Evolutionary conservation across 2,329 filamentous ascomycete genomes (phyloP), one percentile per base, ranked within the genome.

Genomic region (Fusarium foetens): DNA sequence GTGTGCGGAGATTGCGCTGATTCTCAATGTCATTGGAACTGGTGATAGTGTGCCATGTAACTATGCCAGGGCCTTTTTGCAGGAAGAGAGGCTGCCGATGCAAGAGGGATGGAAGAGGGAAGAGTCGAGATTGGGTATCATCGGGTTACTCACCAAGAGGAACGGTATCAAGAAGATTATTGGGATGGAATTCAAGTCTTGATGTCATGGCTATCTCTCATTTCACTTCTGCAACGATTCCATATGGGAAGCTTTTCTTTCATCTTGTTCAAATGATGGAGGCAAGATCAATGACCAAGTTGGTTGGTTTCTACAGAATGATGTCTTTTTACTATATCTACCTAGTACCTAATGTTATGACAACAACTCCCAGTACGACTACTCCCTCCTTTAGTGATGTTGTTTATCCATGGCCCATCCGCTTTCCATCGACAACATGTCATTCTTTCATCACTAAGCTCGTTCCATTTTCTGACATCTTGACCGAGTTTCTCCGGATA

Each of bases 1-100:
- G 2, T 76, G 72, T 21, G 60, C 64, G 29, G 74, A 76, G 45
- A 75, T 76, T 42, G 66, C 72, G 3, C 64, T 76, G 8, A 43
- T 76, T 17, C 64, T 76, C 14, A 66, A 70, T 17, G 62, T 74
- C 6, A 67, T 76, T 35, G 75, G 75, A 3, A 68, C 70, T 29
- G 73, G 74, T 12, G 49, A 66, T 1, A 58, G 46, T 12, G 36
- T 75, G 11, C 48, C 43, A 12, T 74, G 71, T n/a, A 58, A 35
- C 10, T 74, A 72, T 46, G 66, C 66, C 25, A 59, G 46, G 33
- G 72, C 71, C 5, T 72, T 74, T 43, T 59, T 72, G 21, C 42
- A 58, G n/a, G 71, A 74, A 55, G 71, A 74, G 58, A 64, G 72
- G 25, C 14, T 74, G 17, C 72, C 71, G 4, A 39, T 74, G 8